These are phyloP conservation scores for Nicotiana undulata DNA, from an alignment of 257 asterid species.

Conservation along the genomic window DNA sequence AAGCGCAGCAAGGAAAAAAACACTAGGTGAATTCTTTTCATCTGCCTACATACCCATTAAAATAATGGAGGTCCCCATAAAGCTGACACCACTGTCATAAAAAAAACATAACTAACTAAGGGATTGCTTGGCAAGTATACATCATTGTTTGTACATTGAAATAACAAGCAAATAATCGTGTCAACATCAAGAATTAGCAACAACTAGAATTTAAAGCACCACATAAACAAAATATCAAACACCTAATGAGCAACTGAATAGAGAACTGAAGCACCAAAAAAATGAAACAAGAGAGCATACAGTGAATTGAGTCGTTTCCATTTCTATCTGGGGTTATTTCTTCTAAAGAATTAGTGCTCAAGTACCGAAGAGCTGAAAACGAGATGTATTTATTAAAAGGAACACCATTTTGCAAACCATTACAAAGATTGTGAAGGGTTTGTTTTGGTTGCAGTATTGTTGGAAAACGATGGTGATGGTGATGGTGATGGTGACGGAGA, in stretches of 20 bases:
- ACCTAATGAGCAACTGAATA: conserved; percentile 27
- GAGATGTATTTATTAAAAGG: background rate
- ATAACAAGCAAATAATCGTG: background rate
- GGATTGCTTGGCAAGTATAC: background rate
- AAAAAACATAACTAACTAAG: too few species aligned
- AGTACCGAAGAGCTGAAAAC: background rate
- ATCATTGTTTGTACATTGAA: background rate
- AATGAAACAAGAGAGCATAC: conserved; percentile 10
- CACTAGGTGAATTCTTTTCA: too few species aligned
- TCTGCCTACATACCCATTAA: too few species aligned
- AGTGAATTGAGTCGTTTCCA: background rate
- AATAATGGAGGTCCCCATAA: too few species aligned
- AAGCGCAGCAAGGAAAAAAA: too few species aligned
- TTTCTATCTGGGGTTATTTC: background rate
- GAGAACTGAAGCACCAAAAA: background rate
- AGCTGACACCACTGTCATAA: too few species aligned
- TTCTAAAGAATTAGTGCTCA: conserved; percentile 9
- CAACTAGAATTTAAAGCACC: background rate
- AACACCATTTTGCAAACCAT: background rate
- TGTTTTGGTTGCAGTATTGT: background rate
- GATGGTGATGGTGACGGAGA: background rate
- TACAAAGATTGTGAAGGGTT: background rate
- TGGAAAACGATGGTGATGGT: background rate
- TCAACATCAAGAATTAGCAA: background rate
- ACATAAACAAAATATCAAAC: conserved; percentile 35